A percentile compares a stretch with the other conserved stretches of the same genome.
Evolutionary conservation across 2,329 filamentous ascomycete genomes (phyloP).

Genomic region (Ascocoryne sarcoides): DNA sequence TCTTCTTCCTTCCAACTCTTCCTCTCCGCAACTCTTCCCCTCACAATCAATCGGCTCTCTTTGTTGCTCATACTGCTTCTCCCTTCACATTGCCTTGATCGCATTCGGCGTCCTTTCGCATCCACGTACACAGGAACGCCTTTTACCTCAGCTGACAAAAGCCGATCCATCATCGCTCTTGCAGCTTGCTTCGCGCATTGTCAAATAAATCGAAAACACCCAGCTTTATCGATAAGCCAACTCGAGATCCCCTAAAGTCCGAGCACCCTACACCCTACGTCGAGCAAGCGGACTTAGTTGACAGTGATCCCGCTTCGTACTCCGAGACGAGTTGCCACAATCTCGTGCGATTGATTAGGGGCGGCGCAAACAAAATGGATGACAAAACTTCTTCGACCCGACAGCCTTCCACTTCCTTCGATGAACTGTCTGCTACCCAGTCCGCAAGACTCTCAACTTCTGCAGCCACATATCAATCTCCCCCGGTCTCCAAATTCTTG

Average conservation of each 20-base stretch:
- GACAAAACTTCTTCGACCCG: slow-evolving; percentile 21
- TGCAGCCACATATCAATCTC: slow-evolving; percentile 11
- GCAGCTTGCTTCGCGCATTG: slow-evolving; percentile 5
- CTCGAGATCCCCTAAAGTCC: slow-evolving; percentile 9
- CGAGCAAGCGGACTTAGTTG: slow-evolving; percentile 17
- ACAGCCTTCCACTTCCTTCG: slow-evolving; percentile 25
- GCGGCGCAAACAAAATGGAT: slow-evolving; percentile 22
- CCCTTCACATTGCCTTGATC: background rate
- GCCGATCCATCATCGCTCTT: slow-evolving; percentile 3
- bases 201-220: too few relatives aligned
- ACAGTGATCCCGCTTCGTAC: slow-evolving; percentile 11
- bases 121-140: slow-evolving; percentile 4
- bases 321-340: slow-evolving; percentile 20
- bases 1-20: slow-evolving; percentile 13
- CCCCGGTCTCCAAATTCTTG: slow-evolving; percentile 14
- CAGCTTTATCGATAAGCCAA: slow-evolving; percentile 7
- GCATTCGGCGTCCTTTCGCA: slow-evolving; percentile 1
- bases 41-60: slow-evolving; percentile 3
- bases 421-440: slow-evolving; percentile 18
- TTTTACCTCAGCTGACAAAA: slow-evolving; percentile 19
- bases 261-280: slow-evolving; percentile 2
- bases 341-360: slow-evolving; percentile 9
- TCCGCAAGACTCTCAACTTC: slow-evolving; percentile 11
- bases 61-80: background rate
- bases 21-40: slow-evolving; percentile 2